A percentile compares a stretch with the other conserved stretches of the same genome.
phyloP scores from a whole-genome alignment of 2,329 filamentous ascomycete genomes.

The Cladophialophora yegresii region DNA sequence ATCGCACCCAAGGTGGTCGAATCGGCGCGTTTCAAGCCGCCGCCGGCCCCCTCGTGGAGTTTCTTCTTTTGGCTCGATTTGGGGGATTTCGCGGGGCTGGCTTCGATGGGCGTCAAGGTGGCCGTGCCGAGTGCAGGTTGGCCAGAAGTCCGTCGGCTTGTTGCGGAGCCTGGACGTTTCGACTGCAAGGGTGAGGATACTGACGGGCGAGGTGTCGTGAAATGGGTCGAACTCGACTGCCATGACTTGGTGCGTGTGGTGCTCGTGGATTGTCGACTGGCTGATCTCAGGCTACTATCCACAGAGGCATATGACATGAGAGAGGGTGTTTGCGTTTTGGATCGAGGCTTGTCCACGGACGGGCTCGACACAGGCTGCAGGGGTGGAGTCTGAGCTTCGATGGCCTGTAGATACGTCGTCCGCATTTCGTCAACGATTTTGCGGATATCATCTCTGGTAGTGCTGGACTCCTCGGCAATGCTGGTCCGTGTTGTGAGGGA shows the following conservation, averaged over 20 bases:
- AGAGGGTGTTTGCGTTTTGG: slow-evolving; percentile 29
- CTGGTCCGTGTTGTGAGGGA: slow-evolving; percentile 34
- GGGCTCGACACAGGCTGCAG: slow-evolving; percentile 12
- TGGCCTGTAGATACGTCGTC: slow-evolving; percentile 35
- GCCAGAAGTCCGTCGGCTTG: slow-evolving; percentile 24
- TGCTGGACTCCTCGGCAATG: slow-evolving; percentile 29
- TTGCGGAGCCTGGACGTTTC: slow-evolving; percentile 25
- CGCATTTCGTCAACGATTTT: slow-evolving; percentile 37
- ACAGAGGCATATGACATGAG: slow-evolving; percentile 26
- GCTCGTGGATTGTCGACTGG: slow-evolving; percentile 16
- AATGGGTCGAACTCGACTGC: slow-evolving; percentile 19
- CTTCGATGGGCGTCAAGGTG: slow-evolving; percentile 30
- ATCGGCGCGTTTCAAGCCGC: slow-evolving; percentile 34
- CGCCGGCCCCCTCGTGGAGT: slow-evolving; percentile 13
- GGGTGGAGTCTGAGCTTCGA: slow-evolving; percentile 32
- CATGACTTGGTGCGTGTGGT: slow-evolving; percentile 27
- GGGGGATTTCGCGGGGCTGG: slow-evolving; percentile 23
- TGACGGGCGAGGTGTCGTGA: slow-evolving; percentile 21
- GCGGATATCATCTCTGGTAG: slow-evolving; percentile 35
- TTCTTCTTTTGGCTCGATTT: slow-evolving; percentile 4
- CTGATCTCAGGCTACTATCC: slow-evolving; percentile 25
- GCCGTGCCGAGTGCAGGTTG: slow-evolving; percentile 20
- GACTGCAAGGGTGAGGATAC: slow-evolving; percentile 10
- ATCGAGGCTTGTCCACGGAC: slow-evolving; percentile 18
- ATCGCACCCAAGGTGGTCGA: slow-evolving; percentile 34